These are phyloP conservation scores for Picochlorum sp. DNA, from an alignment of 139 green algal species.

Conservation along the genomic window DNA sequence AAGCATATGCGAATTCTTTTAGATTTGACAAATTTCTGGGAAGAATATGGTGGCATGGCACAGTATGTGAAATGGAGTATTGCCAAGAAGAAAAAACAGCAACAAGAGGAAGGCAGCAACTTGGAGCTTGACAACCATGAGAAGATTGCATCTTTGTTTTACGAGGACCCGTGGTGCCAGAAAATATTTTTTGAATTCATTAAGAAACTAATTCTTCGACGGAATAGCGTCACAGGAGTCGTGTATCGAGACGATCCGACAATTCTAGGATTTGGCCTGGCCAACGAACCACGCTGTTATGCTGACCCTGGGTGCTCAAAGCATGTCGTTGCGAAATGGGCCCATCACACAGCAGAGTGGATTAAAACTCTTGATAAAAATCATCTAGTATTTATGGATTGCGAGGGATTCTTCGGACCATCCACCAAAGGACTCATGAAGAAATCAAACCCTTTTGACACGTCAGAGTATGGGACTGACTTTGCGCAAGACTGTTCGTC, in stretches of 20 bases:
- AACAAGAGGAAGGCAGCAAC: not conserved
- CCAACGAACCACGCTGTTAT: constrained; percentile 53
- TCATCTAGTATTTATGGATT: constrained; percentile 61
- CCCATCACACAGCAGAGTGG: constrained; percentile 22
- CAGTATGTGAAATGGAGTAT: constrained; percentile 60
- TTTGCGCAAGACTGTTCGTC: constrained; percentile 35
- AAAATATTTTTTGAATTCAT: constrained; percentile 43
- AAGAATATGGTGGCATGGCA: constrained; percentile 65
- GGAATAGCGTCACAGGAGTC: constrained; percentile 46
- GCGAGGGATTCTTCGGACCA: constrained; percentile 64
- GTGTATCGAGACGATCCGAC: constrained; percentile 56
- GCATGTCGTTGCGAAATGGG: constrained; percentile 26
- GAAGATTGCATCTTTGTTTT: constrained; percentile 34
- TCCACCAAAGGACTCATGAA: constrained; percentile 31
- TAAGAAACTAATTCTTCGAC: constrained; percentile 19
- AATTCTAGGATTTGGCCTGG: constrained; percentile 54
- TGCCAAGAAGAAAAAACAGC: not conserved
- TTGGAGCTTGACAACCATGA: not conserved
- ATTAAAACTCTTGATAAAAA: constrained; percentile 57
- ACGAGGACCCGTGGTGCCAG: constrained; percentile 33
- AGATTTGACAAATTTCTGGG: constrained; percentile 65
- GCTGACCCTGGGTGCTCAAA: constrained; percentile 21
- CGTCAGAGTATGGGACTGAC: constrained; percentile 40
- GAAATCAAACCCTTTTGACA: constrained; percentile 43
- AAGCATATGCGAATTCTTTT: constrained; percentile 47